These are phyloP conservation scores for Cladosporium sp. DNA, from an alignment of 2,329 filamentous ascomycete genomes.

Conservation along the genomic window DNA sequence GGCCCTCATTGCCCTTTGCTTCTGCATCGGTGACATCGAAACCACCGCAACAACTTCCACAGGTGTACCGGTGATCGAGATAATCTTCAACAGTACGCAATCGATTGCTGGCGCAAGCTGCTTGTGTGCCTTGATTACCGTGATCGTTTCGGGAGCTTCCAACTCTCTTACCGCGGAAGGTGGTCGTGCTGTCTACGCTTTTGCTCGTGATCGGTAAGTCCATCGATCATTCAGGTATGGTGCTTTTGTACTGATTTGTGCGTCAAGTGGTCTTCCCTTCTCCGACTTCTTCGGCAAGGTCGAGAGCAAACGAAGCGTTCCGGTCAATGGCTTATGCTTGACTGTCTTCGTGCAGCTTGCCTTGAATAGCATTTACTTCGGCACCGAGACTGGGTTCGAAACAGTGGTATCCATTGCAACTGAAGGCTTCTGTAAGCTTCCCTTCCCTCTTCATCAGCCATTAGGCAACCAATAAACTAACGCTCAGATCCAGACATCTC, in stretches of 20 bases:
- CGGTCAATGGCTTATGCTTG: constrained; percentile 47
- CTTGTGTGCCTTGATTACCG: constrained; percentile 43
- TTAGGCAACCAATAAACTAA: constrained; percentile 23
- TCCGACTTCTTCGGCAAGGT: constrained; percentile 44
- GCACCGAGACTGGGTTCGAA: constrained; percentile 35
- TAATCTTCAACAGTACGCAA: constrained; percentile 47
- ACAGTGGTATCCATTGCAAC: constrained; percentile 55
- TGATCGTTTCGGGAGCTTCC: constrained; percentile 45
- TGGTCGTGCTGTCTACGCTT: constrained; percentile 43
- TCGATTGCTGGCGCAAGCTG: constrained; percentile 43
- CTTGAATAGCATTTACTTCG: constrained; percentile 42
- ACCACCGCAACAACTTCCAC: constrained; percentile 42
- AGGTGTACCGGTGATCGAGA: constrained; percentile 50
- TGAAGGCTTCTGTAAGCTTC: constrained; percentile 48
- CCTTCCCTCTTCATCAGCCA: constrained; percentile 15
- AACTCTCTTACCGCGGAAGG: constrained; percentile 47
- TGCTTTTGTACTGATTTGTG: neutral
- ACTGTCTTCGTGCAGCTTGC: constrained; percentile 47
- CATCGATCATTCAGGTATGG: neutral
- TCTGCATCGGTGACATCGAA: constrained; percentile 49
- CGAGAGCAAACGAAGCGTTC: constrained; percentile 42
- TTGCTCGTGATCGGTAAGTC: constrained; percentile 41
- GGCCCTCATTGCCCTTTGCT: constrained; percentile 46
- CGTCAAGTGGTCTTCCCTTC: constrained; percentile 45
- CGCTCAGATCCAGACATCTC: constrained; percentile 39